Base-by-base conservation (phyloP, 352 stramenopile species). In the Phytopythium litorale region DNA sequence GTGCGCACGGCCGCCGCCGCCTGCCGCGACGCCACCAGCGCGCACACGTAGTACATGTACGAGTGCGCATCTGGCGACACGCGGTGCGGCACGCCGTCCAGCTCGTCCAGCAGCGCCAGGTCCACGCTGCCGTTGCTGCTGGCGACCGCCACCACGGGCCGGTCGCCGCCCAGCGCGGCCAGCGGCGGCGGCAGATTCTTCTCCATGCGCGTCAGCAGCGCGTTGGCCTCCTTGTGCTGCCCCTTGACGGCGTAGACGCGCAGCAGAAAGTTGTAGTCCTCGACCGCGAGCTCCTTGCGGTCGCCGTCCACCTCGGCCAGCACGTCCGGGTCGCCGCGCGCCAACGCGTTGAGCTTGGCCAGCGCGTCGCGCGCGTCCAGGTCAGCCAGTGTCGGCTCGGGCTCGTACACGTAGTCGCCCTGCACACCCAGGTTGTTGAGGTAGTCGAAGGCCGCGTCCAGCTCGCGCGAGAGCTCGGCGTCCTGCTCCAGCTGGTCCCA, bases 1-100 rank as follows among this genome's bases (percentile, higher is more conserved):
- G 86, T 87, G 19, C 82, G 73, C 28, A 94, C 84, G 13, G 84
- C 82, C 45, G 74, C 70, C 18, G 79, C 79, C 7, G 77, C 66
- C 21, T 89, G 68, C 25, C 73, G 68, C 8, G 67, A 63, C n/a
- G 66, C 64, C 23, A 70, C 81, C 6, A 94, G 67, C 50, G 82
- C 73, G 30, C 73, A 79, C n/a, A 89, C 72, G 60, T 92, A 90
- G 69, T 88, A 78, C 75, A 91, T 88, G 67, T 93, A 93, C 32
- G 76, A 89, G 57, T 84, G 79, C 38, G 67, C 67, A 58, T 89
- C 68, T 1, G 84, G 80, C 16, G 72, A 40, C 11, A 88, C 66
- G 7, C 63, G 21, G 56, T 91, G 84, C 23, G 82, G 80, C 4
- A 88, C 70, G 13, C 51, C 64, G 33, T 85, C 78, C 25, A 87